Evolutionary conservation across 139 green algal genomes (phyloP), one percentile per base, ranked within the genome.

Genomic region (Tetradesmus obliquus): DNA sequence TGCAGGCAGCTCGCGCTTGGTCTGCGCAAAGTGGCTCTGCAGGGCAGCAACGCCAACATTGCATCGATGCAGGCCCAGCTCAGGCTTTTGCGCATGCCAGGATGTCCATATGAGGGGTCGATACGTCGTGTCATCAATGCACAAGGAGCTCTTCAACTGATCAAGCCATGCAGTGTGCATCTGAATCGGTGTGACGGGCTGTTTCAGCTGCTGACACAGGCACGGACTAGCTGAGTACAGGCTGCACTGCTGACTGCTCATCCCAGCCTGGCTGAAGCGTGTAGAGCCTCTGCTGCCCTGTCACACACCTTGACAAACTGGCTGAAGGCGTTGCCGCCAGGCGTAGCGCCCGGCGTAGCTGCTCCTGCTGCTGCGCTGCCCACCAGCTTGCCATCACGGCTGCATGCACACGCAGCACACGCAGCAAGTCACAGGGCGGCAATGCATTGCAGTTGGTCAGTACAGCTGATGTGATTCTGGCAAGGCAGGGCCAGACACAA

Each of bases 321-420:
- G 51, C 69, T 90, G 86, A 90, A 90, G 3, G 57, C 69, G 51
- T 83, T 90, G 9, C 86, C 86, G 32, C 84, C 84, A 60, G 60
- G 60, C 19, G 84, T 76, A 10, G 19, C 66, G 20, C 3, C 60
- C 7, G 32, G 8, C 20, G 84, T 20, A 32, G 76, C 76, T 55
- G n/a, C n/a, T 19, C 24, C 84, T 51, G 86, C 86, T n/a, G 69
- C 86, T 51, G 60, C 55, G 53, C 51, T 22, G 9, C 69, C 69
- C 2, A 90, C 6, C 6, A 90, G 86, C 69, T 83, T 19, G 20
- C 86, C 86, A 54, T 69, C 69, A 22, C 86, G 86, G 54, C 86
- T 90, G 86, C 84, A 81, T 9, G 55, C 57, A 88, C 22, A 88
- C 4, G 32, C 32, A 45, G 32, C 79, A 84, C 2, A 6, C n/a